These are phyloP conservation scores for Proliferodiscus dingleyae DNA, from an alignment of 2,329 filamentous ascomycete species.

Conservation along the genomic window DNA sequence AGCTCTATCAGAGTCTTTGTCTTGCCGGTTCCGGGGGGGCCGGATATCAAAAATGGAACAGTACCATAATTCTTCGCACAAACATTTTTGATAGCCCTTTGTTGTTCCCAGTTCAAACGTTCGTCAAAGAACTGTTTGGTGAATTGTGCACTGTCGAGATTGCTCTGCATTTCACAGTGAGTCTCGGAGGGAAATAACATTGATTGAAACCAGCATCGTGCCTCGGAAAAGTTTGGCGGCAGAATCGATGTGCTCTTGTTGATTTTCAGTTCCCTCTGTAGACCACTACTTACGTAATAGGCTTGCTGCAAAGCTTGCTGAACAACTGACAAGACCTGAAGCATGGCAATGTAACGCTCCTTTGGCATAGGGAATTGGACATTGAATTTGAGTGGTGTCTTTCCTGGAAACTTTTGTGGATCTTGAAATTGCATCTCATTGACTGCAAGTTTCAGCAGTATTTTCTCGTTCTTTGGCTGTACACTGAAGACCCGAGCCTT, in stretches of 20 bases:
- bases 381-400: constrained; percentile 9
- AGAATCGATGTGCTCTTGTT: too few relatives aligned
- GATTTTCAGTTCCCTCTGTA: too few relatives aligned
- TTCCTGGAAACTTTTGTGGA: neutral
- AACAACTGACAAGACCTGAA: constrained; percentile 12
- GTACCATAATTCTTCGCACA: constrained; percentile 14
- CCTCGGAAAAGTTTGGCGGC: neutral
- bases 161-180: constrained; percentile 10
- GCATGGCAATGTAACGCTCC: constrained; percentile 11
- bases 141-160: constrained; percentile 11
- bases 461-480: constrained; percentile 6
- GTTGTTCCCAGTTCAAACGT: constrained; percentile 18
- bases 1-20: constrained; percentile 19
- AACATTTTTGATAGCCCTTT: constrained; percentile 15
- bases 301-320: constrained; percentile 6
- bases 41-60: constrained; percentile 19
- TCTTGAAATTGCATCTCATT: neutral
- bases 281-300: too few relatives aligned
- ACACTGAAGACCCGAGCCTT: constrained; percentile 12
- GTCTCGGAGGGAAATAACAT: constrained; percentile 13
- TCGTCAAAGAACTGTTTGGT: constrained; percentile 12
- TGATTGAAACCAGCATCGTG: constrained; percentile 11
- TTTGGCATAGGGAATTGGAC: constrained; percentile 14
- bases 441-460: too few relatives aligned
- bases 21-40: constrained; percentile 19